Evolutionary conservation across 2,329 filamentous ascomycete species (phyloP), one percentile per base, ranked within the genome.

Genomic region (Hirsutella rhossiliensis): DNA sequence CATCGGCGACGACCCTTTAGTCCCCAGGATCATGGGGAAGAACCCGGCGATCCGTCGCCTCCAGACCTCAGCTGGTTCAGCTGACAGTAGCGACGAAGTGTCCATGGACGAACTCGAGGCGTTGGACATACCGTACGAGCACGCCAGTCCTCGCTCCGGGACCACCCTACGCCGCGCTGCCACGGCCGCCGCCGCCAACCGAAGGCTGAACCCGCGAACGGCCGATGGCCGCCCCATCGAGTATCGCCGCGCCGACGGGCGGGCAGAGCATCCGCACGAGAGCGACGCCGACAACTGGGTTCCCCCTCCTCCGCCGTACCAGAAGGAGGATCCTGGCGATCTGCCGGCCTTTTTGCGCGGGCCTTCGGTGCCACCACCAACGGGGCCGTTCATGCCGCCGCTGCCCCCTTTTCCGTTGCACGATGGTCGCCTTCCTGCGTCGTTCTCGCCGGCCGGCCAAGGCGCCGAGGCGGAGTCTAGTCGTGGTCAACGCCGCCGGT

Each of bases 221-320:
- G 63, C 73, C 43, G 65, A 73, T 52, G 64, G 69, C 52, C 66
- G 77, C 2, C 70, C 64, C 34, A 71, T 80, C 39, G 65, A 80
- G 52, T 84, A 83, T 56, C 75, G 80, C 38, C 75, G 82, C 39
- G 81, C 82, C 13, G 81, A 86, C 60, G 80, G 81, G 7, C 72
- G 80, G 37, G 70, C 76, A 37, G 82, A 89, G 54, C 73, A 87
- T 52, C 86, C 86, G 4, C 85, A 92, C 59, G 86, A 92, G 61
- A 90, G 85, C 50, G 86, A 92, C 58, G 85, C 86, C 4, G 87
- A 92, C 54, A 87, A 89, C 53, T 94, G 87, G 87, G 83, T 88
- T 5, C 84, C 86, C 5, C 87, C 87, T 5, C 87, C 87, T 9
- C 87, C 87, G 3, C 85, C 85, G 1, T 94, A 94, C 54, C 77